Evolutionary conservation across 148 eudicot genomes (phyloP).

Genomic region (Vaccinium corymbosum): DNA sequence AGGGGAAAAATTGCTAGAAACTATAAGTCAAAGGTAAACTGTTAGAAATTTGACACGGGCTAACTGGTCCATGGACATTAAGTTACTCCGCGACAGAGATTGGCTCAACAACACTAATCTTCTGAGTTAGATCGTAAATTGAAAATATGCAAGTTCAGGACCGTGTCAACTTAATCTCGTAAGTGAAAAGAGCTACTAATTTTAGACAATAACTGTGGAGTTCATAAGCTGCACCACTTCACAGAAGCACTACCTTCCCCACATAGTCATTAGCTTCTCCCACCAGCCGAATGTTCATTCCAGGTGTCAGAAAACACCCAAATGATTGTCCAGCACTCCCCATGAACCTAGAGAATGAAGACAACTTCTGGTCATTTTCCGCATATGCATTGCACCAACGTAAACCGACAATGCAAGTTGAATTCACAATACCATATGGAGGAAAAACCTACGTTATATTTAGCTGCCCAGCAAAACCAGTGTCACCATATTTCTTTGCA

Average conservation of each 20-base stretch:
- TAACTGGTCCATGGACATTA: neutral
- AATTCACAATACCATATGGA: constrained; percentile 4
- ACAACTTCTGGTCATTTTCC: constrained; percentile 8
- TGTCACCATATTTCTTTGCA: constrained; percentile 96
- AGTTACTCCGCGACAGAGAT: neutral
- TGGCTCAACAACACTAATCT: neutral
- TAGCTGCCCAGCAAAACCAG: constrained; percentile 98
- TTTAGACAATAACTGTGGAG: neutral
- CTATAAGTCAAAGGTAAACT: neutral
- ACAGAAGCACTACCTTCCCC: constrained; percentile 62
- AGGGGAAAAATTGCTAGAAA: neutral
- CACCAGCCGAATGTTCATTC: constrained; percentile 88
- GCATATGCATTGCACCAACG: neutral
- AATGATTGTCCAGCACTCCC: constrained; percentile 99
- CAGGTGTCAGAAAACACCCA: constrained; percentile 89
- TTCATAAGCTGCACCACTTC: neutral
- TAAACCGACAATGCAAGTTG: neutral
- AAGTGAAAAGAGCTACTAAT: neutral
- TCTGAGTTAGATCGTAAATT: neutral
- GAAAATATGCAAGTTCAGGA: neutral
- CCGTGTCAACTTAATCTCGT: neutral
- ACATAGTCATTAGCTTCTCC: constrained; percentile 99
- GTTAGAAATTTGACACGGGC: neutral
- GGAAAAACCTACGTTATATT: constrained; percentile 65
- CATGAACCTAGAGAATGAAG: constrained; percentile 46